Evolutionary conservation across 768 basidiomycete species (phyloP), one percentile per base, ranked within the genome.

Genomic region (Collybia mongolica): DNA sequence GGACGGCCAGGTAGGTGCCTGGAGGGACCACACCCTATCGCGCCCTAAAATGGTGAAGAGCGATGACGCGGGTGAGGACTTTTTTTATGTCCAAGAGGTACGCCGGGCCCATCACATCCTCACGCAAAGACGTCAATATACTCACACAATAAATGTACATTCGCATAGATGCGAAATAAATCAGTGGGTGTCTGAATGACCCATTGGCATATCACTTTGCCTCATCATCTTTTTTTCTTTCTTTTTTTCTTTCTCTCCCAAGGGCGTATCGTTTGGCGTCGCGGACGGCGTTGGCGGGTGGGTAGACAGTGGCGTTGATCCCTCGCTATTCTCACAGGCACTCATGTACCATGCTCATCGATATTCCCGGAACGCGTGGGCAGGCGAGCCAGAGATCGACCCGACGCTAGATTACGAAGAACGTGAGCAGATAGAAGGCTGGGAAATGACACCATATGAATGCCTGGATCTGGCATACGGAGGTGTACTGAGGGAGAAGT

Each of bases 241-340:
- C 20, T 12, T 28, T 41, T 22, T n/a, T 20, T 45, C 37, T 46
- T 46, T 18, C 26, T 28, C 15, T 38, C 54, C 55, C 40, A 53
- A 91, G 88, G 88, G 89, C 19, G 64, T 90, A 23, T 80, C 88
- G 2, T 75, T 97, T 46, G 93, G 91, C 32, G 81, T 97, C 4
- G 90, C 93, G 35, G 94, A 98, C 59, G 94, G 94, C 17, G 93
- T 97, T 3, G 93, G 93, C 1, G 93, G 94, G 17, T 98, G 95
- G 95, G 79, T 82, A 42, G 81, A 86, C 32, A 80, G 81, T 22
- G 88, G 91, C 14, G 80, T 91, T 46, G 93, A 97, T 67, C 92
- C 92, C 1, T 86, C 92, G 0, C 72, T 95, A 39, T 98, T 95
- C 72, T 86, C 93, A 1, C 94, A 97, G 69, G 82, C 90, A 0